Base-by-base conservation (phyloP, 176 grass and related monocot species). In the Aegilops speltoides region DNA sequence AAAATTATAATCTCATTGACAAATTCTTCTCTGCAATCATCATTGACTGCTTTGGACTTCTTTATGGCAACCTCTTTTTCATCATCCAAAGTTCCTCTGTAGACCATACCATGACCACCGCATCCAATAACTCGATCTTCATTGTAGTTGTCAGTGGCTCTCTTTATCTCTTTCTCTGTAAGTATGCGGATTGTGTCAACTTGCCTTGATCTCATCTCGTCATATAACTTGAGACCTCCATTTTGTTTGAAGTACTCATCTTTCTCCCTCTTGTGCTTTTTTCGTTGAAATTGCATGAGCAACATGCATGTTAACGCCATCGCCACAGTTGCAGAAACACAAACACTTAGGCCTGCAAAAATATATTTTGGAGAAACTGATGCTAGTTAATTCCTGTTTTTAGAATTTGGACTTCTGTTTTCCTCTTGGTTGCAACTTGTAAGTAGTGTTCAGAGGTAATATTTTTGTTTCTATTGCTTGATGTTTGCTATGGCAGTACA, bases 211-310 rank as follows among this genome's bases (percentile, higher is more conserved):
- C 72, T 48, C 72, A 75, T 75, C 41, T 75, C 72, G 10, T 48
- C 72, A 28, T 75, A 75, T 75, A 75, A 75, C 24, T 48, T 13
- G 72, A 28, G 72, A 28, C 72, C 72, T 48, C 72, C 72, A 75
- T 75, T 75, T 48, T 75, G 72, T 10, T 28, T 75, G 41, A 75
- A 75, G 48, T 74, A 74, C 71, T 74, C 71, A 28, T 74, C 71
- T 48, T 74, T 46, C 0, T 75, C 24, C 72, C 1, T 75, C 40
- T 26, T 46, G 3, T 74, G n/a, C 71, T 23, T 74, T 48, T 75
- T 75, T 8, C 6, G 4, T 75, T 75, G 41, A 28, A 75, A 75
- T 48, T 28, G 72, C 72, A 48, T 75, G 41, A 75, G 6, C 14
- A 75, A 29, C 3, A 2, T 28, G 72, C 72, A 75, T 17, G 24